Percentiles rank a stretch among this genome's conserved stretches.
These are phyloP conservation scores for Pythium dissimile DNA, from an alignment of 352 stramenopile genomes.

Conservation along the genomic window DNA sequence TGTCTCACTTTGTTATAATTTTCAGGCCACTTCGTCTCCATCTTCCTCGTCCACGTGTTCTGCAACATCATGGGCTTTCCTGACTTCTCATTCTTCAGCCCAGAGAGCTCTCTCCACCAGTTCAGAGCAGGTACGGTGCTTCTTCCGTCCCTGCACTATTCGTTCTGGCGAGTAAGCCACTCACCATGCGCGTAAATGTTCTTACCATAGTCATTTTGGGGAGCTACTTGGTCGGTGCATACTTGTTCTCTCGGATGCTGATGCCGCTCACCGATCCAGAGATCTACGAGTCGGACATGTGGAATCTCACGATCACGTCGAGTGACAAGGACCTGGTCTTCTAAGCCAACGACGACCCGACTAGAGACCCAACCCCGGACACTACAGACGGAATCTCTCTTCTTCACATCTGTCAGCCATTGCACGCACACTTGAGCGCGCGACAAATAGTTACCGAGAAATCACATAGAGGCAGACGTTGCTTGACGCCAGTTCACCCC, in stretches of 20 bases:
- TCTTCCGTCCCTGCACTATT: neutral
- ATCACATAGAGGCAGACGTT: conserved; percentile 7
- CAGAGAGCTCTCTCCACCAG: conserved; percentile 65
- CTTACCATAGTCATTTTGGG: conserved; percentile 57
- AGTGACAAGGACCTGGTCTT: conserved; percentile 20
- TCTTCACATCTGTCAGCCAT: neutral
- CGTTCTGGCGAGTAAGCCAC: neutral
- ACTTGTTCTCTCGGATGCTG: conserved; percentile 66
- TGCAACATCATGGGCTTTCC: conserved; percentile 97
- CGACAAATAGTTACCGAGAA: neutral
- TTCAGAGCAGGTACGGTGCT: conserved; percentile 62
- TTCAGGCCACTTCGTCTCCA: conserved; percentile 81
- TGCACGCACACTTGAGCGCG: neutral
- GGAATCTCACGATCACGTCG: conserved; percentile 64
- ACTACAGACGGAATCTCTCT: neutral
- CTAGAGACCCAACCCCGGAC: neutral
- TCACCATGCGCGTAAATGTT: too few relatives aligned
- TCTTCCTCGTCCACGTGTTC: conserved; percentile 91
- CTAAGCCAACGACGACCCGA: neutral
- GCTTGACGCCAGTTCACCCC: neutral
- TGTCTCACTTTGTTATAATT: neutral
- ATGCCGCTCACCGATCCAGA: conserved; percentile 75
- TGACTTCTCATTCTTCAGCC: conserved; percentile 80
- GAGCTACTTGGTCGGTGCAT: conserved; percentile 82
- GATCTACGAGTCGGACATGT: conserved; percentile 79